These are phyloP conservation scores for Xylariaceae sp. DNA, from an alignment of 2,329 filamentous ascomycete species.

Conservation along the genomic window DNA sequence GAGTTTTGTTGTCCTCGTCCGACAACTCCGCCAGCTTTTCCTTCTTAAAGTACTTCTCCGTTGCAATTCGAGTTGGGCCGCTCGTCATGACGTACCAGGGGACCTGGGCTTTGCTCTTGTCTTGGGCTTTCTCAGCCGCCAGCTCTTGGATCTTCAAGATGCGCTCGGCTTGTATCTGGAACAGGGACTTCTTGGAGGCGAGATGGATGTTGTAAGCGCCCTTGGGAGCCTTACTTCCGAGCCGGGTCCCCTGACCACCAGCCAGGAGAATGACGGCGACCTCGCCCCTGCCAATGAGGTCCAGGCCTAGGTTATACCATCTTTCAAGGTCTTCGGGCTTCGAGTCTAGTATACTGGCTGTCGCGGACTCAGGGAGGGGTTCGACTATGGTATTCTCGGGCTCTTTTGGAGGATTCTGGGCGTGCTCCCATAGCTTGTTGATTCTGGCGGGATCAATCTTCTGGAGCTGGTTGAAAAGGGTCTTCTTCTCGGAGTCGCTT, in stretches of 20 bases:
- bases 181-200: constrained; percentile 90
- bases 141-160: constrained; percentile 86
- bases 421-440: constrained; percentile 83
- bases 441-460: constrained; percentile 85
- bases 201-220: constrained; percentile 97
- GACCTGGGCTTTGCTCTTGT: constrained; percentile 66
- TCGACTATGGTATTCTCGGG: constrained; percentile 68
- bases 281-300: constrained; percentile 78
- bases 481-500: constrained; percentile 72
- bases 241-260: constrained; percentile 91
- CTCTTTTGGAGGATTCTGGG: constrained; percentile 77
- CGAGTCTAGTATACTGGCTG: constrained; percentile 91
- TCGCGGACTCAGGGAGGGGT: constrained; percentile 85
- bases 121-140: constrained; percentile 72
- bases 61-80: constrained; percentile 88
- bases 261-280: constrained; percentile 94
- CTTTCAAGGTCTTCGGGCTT: constrained; percentile 75
- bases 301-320: constrained; percentile 86
- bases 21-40: constrained; percentile 40
- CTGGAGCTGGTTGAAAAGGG: constrained; percentile 81
- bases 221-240: constrained; percentile 95
- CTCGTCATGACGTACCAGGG: constrained; percentile 99
- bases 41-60: constrained; percentile 82
- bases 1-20: constrained; percentile 68
- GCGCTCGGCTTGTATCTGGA: constrained; percentile 96